phyloP scores from a whole-genome alignment of 306 rosid genomes.

The Rubus idaeus region DNA sequence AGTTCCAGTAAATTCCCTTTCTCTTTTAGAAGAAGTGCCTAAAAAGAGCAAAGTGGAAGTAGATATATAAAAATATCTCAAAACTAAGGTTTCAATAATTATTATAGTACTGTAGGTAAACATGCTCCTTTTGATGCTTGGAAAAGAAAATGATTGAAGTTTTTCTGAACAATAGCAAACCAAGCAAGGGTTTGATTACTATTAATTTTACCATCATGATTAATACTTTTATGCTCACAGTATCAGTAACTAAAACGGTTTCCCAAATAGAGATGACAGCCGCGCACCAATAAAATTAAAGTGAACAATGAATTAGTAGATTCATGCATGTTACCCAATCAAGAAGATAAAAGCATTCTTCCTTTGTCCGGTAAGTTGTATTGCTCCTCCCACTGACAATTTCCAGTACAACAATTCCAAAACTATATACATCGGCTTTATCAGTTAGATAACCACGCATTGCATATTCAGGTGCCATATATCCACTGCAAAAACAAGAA shows the following conservation, averaged over 20 bases:
- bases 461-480: constrained; percentile 40
- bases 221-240: too few species aligned
- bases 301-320: not conserved
- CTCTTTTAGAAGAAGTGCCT: constrained; percentile 37
- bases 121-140: not conserved
- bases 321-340: constrained; percentile 34
- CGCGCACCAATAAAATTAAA: not conserved
- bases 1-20: constrained; percentile 32
- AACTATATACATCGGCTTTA: constrained; percentile 40
- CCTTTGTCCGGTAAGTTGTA: constrained; percentile 13
- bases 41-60: not conserved
- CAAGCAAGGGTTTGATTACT: too few species aligned
- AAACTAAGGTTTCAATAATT: not conserved
- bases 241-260: too few species aligned
- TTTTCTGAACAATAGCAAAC: too few species aligned
- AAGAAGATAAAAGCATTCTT: constrained; percentile 20
- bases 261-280: too few species aligned
- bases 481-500: constrained; percentile 26
- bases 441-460: constrained; percentile 33
- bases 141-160: too few species aligned
- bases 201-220: too few species aligned
- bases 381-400: constrained; percentile 28
- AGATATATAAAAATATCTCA: not conserved
- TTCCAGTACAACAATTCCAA: constrained; percentile 31
- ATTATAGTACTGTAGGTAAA: not conserved